These are phyloP conservation scores for Leishmania braziliensis DNA, from an alignment of 208 protist genomes.

Conservation along the genomic window DNA sequence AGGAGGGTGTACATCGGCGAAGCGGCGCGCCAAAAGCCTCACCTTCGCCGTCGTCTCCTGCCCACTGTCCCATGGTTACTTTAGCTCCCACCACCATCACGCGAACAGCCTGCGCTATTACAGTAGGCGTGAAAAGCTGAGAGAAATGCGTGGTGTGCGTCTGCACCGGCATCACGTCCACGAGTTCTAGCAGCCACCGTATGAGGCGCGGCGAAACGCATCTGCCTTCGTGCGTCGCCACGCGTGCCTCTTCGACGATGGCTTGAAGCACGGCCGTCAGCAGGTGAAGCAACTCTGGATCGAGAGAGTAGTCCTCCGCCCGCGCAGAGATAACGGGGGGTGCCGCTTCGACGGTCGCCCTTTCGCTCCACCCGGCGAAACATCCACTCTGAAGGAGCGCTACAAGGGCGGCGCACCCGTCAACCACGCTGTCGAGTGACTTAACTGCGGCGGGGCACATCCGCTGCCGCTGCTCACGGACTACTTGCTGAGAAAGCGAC, in stretches of 20 bases:
- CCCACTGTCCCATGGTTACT: background rate
- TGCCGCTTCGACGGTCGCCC: background rate
- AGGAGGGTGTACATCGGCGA: background rate
- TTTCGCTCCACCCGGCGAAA: background rate
- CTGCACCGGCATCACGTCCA: background rate
- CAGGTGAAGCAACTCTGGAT: background rate
- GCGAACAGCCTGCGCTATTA: conserved; percentile 6
- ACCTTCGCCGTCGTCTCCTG: background rate
- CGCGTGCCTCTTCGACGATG: conserved; percentile 6
- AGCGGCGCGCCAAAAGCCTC: background rate
- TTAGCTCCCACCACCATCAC: background rate
- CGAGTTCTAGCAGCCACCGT: conserved; percentile 4
- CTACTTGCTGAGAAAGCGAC: background rate
- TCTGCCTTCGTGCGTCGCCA: background rate
- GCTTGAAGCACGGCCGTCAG: conserved; percentile 5
- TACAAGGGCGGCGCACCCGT: conserved; percentile 9
- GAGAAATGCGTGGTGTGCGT: conserved; percentile 8
- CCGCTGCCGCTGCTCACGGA: background rate
- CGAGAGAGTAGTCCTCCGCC: background rate
- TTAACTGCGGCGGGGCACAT: background rate
- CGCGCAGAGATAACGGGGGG: background rate
- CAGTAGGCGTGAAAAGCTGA: background rate
- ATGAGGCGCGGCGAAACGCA: background rate
- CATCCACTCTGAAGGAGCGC: conserved; percentile 8
- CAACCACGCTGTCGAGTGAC: background rate